phyloP scores from a whole-genome alignment of 306 rosid genomes.

The Gillenia trifoliata region DNA sequence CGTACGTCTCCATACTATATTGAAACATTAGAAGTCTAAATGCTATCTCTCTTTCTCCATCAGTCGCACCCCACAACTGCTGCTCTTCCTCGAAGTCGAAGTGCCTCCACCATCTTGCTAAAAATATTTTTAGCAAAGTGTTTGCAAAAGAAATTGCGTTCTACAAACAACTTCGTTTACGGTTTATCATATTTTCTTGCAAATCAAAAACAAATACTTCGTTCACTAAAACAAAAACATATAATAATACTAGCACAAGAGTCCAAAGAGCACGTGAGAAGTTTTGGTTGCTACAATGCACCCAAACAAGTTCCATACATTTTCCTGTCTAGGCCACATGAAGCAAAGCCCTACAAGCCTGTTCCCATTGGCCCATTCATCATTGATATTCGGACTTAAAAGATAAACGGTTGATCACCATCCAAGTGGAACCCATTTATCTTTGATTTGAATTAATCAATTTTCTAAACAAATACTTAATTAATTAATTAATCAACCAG shows the following conservation, averaged over 20 bases:
- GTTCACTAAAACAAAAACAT: too few species aligned
- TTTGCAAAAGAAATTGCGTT: too few species aligned
- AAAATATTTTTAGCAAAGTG: too few species aligned
- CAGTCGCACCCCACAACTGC: too few species aligned
- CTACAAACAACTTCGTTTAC: too few species aligned
- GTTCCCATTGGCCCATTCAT: not conserved
- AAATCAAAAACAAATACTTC: too few species aligned
- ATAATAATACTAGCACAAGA: not conserved
- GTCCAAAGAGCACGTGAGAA: constrained; percentile 28
- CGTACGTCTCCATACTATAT: too few species aligned
- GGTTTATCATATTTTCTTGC: too few species aligned
- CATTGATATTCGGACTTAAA: constrained; percentile 6
- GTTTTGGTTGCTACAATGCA: constrained; percentile 13
- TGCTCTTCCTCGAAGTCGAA: too few species aligned
- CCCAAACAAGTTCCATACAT: constrained; percentile 20
- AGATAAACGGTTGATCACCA: not conserved
- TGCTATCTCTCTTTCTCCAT: too few species aligned
- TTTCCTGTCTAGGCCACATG: constrained; percentile 30
- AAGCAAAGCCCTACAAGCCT: constrained; percentile 27
- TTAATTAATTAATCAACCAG: not conserved
- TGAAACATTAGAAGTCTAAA: too few species aligned
- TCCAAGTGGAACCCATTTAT: not conserved
- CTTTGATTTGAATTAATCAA: not conserved
- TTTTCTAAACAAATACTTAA: not conserved
- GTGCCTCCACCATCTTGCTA: too few species aligned